Evolutionary conservation across 1,284 basidiomycete genomes (phyloP), one percentile per base, ranked within the genome.

Genomic region (Heterobasidion annosum): DNA sequence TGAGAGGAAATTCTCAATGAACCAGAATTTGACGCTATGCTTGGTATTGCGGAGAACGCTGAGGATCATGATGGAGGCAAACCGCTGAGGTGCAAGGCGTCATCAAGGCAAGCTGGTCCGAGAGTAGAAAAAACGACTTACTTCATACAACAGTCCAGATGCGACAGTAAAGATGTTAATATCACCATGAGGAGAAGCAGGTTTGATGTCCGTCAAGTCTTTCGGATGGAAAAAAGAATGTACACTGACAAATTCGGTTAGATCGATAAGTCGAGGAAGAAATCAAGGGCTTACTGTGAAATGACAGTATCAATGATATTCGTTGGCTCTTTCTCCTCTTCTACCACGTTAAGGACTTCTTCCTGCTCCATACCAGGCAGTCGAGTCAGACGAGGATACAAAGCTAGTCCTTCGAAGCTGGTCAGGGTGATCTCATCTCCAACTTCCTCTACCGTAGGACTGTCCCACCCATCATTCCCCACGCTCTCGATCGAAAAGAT

Each of bases 111-210:
- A 53, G 3, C 25, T 25, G 25, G 25, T 25, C 25, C 25, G 4
- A 25, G 25, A 25, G 25, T 5, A 12, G 16, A 48, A 12, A 8
- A 32, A 3, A 37, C 33, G 35, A 37, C 68, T 51, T 55, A 91
- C 93, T 81, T 99, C 96, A 64, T 99, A 99, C 4, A 99, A 75
- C 52, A 98, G 75, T 0, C 97, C 96, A 4, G 93, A 97, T 12
- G 97, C 97, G 25, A 99, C 94, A 0, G 96, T 99, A 71, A 99
- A 99, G 62, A 99, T 96, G 66, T 99, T 99, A 73, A 99, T 97
- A 45, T 95, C 91, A 6, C 93, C 93, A 59, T 86, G 84, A 37
- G 37, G 37, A n/a, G 37, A 40, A 3, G 37, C 37, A 40, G 37
- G n/a, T 5, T 47, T 47, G n/a, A 19, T 4, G 13, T 40, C 37